Conservation (phyloP, 208 protist genomes). For the Leptomonas seymouri region DNA sequence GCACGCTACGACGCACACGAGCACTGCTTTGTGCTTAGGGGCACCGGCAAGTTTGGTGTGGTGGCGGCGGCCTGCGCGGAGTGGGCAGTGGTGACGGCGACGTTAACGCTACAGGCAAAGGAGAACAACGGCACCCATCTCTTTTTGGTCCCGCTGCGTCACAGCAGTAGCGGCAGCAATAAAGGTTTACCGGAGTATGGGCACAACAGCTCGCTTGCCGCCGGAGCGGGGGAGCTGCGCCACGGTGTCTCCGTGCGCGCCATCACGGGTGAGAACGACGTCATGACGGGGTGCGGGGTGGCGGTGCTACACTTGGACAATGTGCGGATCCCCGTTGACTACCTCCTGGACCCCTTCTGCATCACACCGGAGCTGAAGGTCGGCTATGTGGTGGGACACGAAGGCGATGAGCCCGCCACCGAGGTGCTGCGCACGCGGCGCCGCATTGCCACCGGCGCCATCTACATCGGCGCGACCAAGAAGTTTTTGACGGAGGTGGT, state of each 20-base stretch:
- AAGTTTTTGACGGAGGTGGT: conserved; percentile 65
- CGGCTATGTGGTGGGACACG: conserved; percentile 42
- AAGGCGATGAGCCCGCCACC: conserved; percentile 33
- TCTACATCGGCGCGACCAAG: conserved; percentile 77
- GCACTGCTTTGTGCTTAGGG: conserved; percentile 79
- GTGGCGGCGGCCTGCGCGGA: conserved; percentile 71
- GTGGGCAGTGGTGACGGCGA: conserved; percentile 83
- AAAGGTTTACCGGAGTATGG: not conserved
- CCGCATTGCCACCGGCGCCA: conserved; percentile 71
- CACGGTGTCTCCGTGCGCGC: conserved; percentile 52
- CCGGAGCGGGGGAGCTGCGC: conserved; percentile 33
- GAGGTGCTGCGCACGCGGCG: conserved; percentile 65
- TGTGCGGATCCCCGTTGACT: conserved; percentile 54
- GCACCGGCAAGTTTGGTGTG: conserved; percentile 86
- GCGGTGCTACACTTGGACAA: conserved; percentile 83
- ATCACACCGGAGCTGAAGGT: conserved; percentile 58
- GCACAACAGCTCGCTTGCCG: not conserved
- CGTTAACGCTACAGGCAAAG: conserved; percentile 72
- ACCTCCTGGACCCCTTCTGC: conserved; percentile 63
- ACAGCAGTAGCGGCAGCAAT: conserved; percentile 15
- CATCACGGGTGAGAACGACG: conserved; percentile 52
- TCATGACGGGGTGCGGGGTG: conserved; percentile 55
- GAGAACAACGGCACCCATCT: conserved; percentile 81
- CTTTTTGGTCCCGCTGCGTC: conserved; percentile 75
- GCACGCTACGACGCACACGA: conserved; percentile 79